Evolutionary conservation across 305 asterid species (phyloP).

Genomic region (Solanum chacoense): DNA sequence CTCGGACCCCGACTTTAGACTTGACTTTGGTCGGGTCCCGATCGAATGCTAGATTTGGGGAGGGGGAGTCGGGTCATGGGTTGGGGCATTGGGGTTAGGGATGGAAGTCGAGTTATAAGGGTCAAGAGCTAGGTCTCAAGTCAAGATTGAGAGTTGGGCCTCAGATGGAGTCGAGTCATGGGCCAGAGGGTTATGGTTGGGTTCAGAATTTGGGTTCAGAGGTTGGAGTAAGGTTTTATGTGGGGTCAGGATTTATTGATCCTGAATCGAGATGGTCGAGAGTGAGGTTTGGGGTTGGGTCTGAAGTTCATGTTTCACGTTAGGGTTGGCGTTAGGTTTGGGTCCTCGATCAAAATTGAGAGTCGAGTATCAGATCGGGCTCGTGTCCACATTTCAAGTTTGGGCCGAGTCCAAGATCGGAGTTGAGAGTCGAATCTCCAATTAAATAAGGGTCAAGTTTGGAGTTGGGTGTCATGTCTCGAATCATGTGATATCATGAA

Average conservation of each 20-base stretch:
- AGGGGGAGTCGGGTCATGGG: not conserved
- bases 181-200: not conserved
- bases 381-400: not conserved
- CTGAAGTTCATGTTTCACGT: not conserved
- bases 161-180: not conserved
- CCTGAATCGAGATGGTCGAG: not conserved
- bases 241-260: not conserved
- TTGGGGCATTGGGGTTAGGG: too few species aligned
- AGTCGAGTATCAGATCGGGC: too few species aligned
- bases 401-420: not conserved
- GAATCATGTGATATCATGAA: not conserved
- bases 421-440: not conserved
- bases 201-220: not conserved
- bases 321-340: not conserved
- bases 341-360: not conserved
- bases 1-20: not conserved
- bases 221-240: not conserved
- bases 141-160: not conserved
- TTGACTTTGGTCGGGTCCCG: not conserved
- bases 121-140: not conserved
- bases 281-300: not conserved
- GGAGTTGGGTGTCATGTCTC: not conserved
- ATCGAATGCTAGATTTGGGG: not conserved
- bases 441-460: not conserved
- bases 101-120: too few species aligned